Percentiles rank a stretch among this genome's conserved stretches.
Conservation (phyloP, 2,329 filamentous ascomycete species). For the Xylariaceae sp. region DNA sequence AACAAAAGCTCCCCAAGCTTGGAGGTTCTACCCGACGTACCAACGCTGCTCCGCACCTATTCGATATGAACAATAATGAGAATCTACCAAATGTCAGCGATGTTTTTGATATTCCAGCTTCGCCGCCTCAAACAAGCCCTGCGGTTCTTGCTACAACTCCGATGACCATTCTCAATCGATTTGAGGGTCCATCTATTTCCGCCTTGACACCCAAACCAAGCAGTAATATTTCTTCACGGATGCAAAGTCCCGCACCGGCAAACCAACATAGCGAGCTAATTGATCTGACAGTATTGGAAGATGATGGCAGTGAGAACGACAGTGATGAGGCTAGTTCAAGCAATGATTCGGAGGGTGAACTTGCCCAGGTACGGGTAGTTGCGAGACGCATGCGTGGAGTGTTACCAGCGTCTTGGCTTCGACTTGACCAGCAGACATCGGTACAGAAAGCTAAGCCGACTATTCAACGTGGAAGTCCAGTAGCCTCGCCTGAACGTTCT, state of each 20-base stretch:
- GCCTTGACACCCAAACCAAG: slow-evolving; percentile 39
- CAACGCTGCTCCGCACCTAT: slow-evolving; percentile 21
- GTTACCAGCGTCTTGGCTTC: slow-evolving; percentile 70
- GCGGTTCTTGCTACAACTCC: slow-evolving; percentile 35
- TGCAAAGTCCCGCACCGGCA: slow-evolving; percentile 36
- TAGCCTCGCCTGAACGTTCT: slow-evolving; percentile 46
- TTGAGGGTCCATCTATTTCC: slow-evolving; percentile 12
- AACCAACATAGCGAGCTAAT: slow-evolving; percentile 28
- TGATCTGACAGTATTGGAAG: slow-evolving; percentile 35
- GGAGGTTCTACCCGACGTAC: slow-evolving; percentile 16
- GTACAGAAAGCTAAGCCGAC: slow-evolving; percentile 41
- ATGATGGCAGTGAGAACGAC: slow-evolving; percentile 29
- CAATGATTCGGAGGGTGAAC: slow-evolving; percentile 48
- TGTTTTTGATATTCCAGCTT: slow-evolving; percentile 47
- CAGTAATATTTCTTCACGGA: slow-evolving; percentile 35
- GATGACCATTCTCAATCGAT: slow-evolving; percentile 19
- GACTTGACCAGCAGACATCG: slow-evolving; percentile 58
- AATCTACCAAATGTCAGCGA: slow-evolving; percentile 25
- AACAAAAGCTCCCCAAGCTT: slow-evolving; percentile 33
- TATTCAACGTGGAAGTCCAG: slow-evolving; percentile 40
- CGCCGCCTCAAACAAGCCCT: slow-evolving; percentile 48
- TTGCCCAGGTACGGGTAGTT: slow-evolving; percentile 34
- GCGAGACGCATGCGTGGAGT: slow-evolving; percentile 62
- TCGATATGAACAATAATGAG: too few species aligned
- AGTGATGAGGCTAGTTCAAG: slow-evolving; percentile 15